phyloP scores from a whole-genome alignment of 2,329 filamentous ascomycete species.

The Penicillium aurantiogriseum region DNA sequence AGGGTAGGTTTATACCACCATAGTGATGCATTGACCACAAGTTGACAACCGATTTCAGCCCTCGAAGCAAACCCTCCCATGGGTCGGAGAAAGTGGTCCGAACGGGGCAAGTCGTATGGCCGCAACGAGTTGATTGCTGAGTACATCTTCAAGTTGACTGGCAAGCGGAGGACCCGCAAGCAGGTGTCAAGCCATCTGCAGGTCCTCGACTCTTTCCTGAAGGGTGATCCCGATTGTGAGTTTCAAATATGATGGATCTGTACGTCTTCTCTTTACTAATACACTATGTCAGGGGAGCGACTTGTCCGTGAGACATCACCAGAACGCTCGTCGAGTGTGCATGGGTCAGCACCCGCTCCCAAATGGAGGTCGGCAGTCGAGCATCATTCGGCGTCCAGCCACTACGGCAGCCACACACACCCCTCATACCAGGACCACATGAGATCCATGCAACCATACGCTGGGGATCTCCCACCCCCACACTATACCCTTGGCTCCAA shows the following conservation, averaged over 20 bases:
- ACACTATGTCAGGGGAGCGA: constrained; percentile 33
- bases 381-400: constrained; percentile 28
- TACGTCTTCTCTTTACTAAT: constrained; percentile 1
- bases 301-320: constrained; percentile 39
- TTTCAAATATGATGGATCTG: constrained; percentile 1
- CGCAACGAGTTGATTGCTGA: constrained; percentile 63
- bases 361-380: constrained; percentile 37
- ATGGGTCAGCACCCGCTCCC: constrained; percentile 32
- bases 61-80: constrained; percentile 57
- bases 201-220: constrained; percentile 58
- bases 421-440: constrained; percentile 33
- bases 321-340: constrained; percentile 32
- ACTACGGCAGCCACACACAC: constrained; percentile 29
- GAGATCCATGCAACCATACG: constrained; percentile 34
- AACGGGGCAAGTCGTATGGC: constrained; percentile 55
- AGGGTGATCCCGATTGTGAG: constrained; percentile 54
- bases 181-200: constrained; percentile 65
- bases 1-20: constrained; percentile 35
- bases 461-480: constrained; percentile 35
- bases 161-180: constrained; percentile 54
- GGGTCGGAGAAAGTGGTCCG: constrained; percentile 55
- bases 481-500: constrained; percentile 36
- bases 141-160: constrained; percentile 56
- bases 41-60: constrained; percentile 35
- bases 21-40: background rate